These are phyloP conservation scores for Yamadazyma olivae DNA, from an alignment of 805 yeast species.

Conservation along the genomic window DNA sequence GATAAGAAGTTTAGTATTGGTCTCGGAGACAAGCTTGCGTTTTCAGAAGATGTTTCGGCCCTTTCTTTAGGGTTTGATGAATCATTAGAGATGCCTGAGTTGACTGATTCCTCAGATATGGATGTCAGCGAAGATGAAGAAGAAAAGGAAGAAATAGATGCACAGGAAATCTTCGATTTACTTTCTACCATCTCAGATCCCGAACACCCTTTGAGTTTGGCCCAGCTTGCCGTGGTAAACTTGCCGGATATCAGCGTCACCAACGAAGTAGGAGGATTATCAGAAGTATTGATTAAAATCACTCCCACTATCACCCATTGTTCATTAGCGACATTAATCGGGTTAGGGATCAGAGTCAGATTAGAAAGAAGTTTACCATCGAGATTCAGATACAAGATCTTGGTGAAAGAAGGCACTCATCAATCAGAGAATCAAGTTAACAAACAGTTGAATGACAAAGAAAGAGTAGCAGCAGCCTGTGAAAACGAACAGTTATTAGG, in stretches of 20 bases:
- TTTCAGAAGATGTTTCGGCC: slow-evolving; percentile 18
- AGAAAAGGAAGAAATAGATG: slow-evolving; percentile 62
- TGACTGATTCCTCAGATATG: slow-evolving; percentile 16
- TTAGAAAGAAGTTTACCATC: slow-evolving; percentile 86
- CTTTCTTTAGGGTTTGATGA: slow-evolving; percentile 15
- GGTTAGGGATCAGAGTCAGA: slow-evolving; percentile 90
- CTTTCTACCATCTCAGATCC: slow-evolving; percentile 91
- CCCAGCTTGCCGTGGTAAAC: slow-evolving; percentile 91
- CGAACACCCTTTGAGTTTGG: slow-evolving; percentile 93
- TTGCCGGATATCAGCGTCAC: slow-evolving; percentile 72
- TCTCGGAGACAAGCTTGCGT: slow-evolving; percentile 6
- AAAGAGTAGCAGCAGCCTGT: slow-evolving; percentile 97
- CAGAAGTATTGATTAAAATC: slow-evolving; percentile 75
- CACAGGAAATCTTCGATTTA: slow-evolving; percentile 86
- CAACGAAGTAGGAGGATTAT: slow-evolving; percentile 53
- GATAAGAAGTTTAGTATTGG: slow-evolving; percentile 3
- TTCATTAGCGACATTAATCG: slow-evolving; percentile 92
- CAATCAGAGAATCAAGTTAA: slow-evolving; percentile 95
- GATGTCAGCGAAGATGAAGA: slow-evolving; percentile 15
- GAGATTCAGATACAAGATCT: slow-evolving; percentile 72
- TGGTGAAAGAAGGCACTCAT: slow-evolving; percentile 88
- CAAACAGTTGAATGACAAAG: slow-evolving; percentile 95
- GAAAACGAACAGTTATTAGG: slow-evolving; percentile 88
- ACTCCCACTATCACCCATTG: slow-evolving; percentile 99
- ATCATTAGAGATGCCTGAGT: slow-evolving; percentile 19